phyloP scores from a whole-genome alignment of 805 yeast genomes.

The Kodamaea hsintzibuensis region DNA sequence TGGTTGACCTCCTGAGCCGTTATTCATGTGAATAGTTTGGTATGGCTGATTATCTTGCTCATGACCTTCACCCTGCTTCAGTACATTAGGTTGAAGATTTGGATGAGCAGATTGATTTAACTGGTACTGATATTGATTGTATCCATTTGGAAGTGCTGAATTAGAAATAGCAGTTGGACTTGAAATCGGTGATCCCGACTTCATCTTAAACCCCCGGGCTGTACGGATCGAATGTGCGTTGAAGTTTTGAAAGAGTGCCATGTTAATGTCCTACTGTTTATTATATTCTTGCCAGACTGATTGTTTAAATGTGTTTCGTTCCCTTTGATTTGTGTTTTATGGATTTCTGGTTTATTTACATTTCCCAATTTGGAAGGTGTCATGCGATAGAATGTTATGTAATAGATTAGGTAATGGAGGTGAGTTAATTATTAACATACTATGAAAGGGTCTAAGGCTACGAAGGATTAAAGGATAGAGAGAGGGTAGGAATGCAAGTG shows the following conservation, averaged over 20 bases:
- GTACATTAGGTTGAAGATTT: not conserved
- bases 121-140: constrained; percentile 14
- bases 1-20: constrained; percentile 22
- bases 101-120: constrained; percentile 3
- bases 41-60: constrained; percentile 2
- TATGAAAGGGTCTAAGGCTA: no score
- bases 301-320: not conserved
- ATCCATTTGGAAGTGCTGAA: constrained; percentile 32
- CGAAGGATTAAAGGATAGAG: no score
- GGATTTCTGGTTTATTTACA: not conserved
- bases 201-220: constrained; percentile 45
- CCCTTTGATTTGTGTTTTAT: constrained; percentile 1
- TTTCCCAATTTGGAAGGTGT: not conserved
- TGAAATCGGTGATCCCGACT: constrained; percentile 40
- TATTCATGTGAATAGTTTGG: constrained; percentile 11
- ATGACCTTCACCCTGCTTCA: not conserved
- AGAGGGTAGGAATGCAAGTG: no score
- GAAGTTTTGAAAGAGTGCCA: constrained; percentile 46
- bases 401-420: not conserved
- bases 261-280: constrained; percentile 8
- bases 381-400: not conserved
- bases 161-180: constrained; percentile 39
- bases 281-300: not conserved
- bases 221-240: constrained; percentile 44
- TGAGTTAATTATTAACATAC: no score